Evolutionary conservation across 768 basidiomycete species (phyloP).

Genomic region (Suillus variegatus): DNA sequence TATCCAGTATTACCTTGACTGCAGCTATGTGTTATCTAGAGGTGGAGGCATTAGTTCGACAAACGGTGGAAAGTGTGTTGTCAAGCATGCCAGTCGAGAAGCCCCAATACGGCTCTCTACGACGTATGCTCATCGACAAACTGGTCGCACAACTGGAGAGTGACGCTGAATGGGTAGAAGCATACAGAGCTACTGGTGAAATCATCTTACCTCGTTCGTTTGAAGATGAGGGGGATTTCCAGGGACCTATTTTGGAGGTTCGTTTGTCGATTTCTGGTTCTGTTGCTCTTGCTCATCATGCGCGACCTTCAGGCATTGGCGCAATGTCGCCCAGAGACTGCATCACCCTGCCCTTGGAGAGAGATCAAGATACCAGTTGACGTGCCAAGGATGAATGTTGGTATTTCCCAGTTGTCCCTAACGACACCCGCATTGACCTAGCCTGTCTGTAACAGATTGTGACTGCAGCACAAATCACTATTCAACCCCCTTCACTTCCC

Average conservation of each 20-base stretch:
- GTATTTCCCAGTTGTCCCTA: constrained; percentile 26
- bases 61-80: constrained; percentile 45
- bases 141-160: constrained; percentile 61
- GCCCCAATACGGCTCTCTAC: constrained; percentile 31
- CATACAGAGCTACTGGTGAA: constrained; percentile 72
- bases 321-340: constrained; percentile 41
- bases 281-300: constrained; percentile 36
- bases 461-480: constrained; percentile 55
- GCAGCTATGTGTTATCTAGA: constrained; percentile 43
- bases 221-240: constrained; percentile 30
- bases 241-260: constrained; percentile 34
- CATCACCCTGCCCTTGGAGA: constrained; percentile 53
- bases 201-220: constrained; percentile 52
- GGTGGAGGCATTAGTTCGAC: constrained; percentile 62
- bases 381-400: constrained; percentile 77
- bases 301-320: constrained; percentile 32
- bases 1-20: constrained; percentile 10
- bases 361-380: constrained; percentile 85
- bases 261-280: constrained; percentile 3
- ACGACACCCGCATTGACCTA: constrained; percentile 5
- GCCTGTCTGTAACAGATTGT: constrained; percentile 50
- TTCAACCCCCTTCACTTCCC: constrained; percentile 48
- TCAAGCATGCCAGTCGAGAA: constrained; percentile 33
- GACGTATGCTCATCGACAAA: constrained; percentile 43
- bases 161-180: constrained; percentile 66